Evolutionary conservation across 805 yeast species (phyloP), one percentile per base, ranked within the genome.

Genomic region (Starmerella scarabaei): DNA sequence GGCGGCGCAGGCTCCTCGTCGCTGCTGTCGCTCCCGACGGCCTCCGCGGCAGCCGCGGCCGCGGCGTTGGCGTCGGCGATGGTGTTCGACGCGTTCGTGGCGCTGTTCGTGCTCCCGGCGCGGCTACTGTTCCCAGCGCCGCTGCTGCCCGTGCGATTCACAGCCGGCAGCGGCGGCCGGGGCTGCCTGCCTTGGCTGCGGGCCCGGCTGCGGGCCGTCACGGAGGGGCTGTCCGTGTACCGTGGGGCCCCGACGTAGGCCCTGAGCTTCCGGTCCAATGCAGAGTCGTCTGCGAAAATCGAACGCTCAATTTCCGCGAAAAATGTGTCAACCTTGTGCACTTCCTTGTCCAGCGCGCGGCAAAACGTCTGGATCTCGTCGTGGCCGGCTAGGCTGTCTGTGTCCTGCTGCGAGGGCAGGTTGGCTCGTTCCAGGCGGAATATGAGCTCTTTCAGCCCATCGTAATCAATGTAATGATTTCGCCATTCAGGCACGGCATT

Each of bases 401-500:
- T 39, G 29, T 57, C 59, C 19, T 41, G 52, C 21, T 45, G 50
- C 17, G 51, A 52, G 15, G 50, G 52, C 28, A 55, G 49, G 18
- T 61, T 52, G 39, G 80, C 84, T 53, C 86, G 69, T 55, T 91
- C 96, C 35, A 88, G 66, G 15, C 76, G 67, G 59, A 86, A 88
- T 21, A 86, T 80, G 31, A 81, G 69, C 62, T 82, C 83, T 59
- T 91, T 88, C 43, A 91, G 66, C 29, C 81, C 77, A 1, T 94
- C 80, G 60, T 88, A 88, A 40, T 93, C 86, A 41, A 88, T 77
- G 60, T 88, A 88, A 57, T 81, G 75, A 21, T 93, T 77, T 11
- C 94, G 74, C 98, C 98, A 88, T 59, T 91, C 97, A 2, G 98
- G 96, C 4, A 91, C 97, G 19, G 97, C 94, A 60, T 88, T 88